phyloP scores from a whole-genome alignment of 2,329 filamentous ascomycete genomes.

The Alternaria sp. region DNA sequence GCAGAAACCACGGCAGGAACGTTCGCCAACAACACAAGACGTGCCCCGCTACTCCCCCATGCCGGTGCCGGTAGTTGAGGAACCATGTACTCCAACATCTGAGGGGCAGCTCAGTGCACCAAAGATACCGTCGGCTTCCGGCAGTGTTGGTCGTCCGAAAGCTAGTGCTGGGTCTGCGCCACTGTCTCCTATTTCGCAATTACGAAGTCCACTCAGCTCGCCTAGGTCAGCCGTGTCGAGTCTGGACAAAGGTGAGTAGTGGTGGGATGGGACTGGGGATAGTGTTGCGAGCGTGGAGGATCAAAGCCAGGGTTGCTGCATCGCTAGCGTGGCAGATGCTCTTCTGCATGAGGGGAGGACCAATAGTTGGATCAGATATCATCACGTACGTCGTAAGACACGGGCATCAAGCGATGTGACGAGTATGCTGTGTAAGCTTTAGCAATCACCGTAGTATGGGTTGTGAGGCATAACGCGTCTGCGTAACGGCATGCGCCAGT shows the following conservation, averaged over 20 bases:
- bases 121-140: neutral
- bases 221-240: slow-evolving; percentile 15
- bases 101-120: neutral
- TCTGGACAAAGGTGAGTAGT: slow-evolving; percentile 9
- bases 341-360: neutral
- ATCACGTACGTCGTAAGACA: neutral
- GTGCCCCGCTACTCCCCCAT: slow-evolving; percentile 1
- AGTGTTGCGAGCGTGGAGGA: slow-evolving; percentile 8
- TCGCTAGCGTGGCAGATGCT: neutral
- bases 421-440: neutral
- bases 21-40: neutral
- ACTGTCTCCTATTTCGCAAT: neutral
- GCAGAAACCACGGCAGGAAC: neutral
- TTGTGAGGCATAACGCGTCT: neutral
- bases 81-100: neutral
- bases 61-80: slow-evolving; percentile 4
- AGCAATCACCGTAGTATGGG: neutral
- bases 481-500: neutral
- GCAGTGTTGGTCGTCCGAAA: neutral
- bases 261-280: neutral
- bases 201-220: neutral
- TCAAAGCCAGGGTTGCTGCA: neutral
- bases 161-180: neutral
- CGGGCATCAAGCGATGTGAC: neutral
- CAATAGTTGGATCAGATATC: neutral